Base-by-base conservation (phyloP, 495 filamentous ascomycete species). In the Neurospora sp. region DNA sequence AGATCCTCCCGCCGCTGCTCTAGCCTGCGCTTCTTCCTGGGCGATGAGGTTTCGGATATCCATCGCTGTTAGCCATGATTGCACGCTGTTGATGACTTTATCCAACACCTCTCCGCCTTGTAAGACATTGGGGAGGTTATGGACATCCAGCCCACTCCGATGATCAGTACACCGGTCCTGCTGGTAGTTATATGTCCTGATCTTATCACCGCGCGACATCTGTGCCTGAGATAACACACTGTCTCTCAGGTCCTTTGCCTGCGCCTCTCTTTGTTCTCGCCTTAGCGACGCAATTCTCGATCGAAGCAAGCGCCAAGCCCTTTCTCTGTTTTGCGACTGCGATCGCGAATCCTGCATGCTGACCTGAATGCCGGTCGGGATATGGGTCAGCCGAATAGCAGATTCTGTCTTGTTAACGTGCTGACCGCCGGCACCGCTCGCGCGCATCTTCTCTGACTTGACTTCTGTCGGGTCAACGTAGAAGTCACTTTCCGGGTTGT, bases 341-440 rank as follows among this genome's bases (percentile, higher is more conserved):
- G 93, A 96, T 73, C 96, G 87, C 41, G 88, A 90, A 78, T 98
- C 96, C 78, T 99, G 96, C 84, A 98, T 97, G 59, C 89, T 90
- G 12, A 98, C 94, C 37, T 92, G 88, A 8, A 89, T 93, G 42
- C 89, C 90, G 0, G 94, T 97, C 10, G 96, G 96, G 14, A 93
- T 85, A 86, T 99, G 96, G 12, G 94, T 97, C 71, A 99, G 85
- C 20, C 96, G 90, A 74, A 99, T 92, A 20, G 96, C 96, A 41
- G 94, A 97, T 81, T 98, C 96, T 2, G 96, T 99, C 74, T 92
- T 98, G 81, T 99, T 99, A 78, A 99, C 96, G 80, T 98, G 96
- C 83, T 99, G 96, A 7, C 96, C 96, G 20, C 96, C 96, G 3
- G 96, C 94, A 39, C 96, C 96, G 69, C 92, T 85, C 1, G 96